These are phyloP conservation scores for Wallacemonas sp. DNA, from an alignment of 208 protist genomes.

Conservation along the genomic window DNA sequence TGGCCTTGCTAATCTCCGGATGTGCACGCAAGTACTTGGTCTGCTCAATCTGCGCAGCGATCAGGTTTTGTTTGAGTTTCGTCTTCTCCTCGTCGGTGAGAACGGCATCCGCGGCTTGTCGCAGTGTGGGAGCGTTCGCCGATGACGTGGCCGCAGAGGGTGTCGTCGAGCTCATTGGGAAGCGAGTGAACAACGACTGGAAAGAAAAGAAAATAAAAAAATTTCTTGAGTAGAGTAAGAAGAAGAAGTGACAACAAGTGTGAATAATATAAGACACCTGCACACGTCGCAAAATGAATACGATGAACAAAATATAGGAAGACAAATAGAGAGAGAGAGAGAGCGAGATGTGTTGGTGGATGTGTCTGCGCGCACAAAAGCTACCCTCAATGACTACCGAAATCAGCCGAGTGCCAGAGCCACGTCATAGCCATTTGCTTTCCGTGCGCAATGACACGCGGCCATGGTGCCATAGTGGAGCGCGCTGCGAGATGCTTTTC, in stretches of 20 bases:
- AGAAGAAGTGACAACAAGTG: constrained; percentile 1
- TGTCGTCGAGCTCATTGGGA: not conserved
- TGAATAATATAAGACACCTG: no score
- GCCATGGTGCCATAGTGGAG: no score
- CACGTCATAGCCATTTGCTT: no score
- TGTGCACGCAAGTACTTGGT: constrained; percentile 83
- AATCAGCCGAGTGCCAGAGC: no score
- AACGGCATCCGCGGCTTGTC: constrained; percentile 58
- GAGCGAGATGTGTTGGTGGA: no score
- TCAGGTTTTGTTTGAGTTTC: constrained; percentile 54
- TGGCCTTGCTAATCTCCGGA: constrained; percentile 67
- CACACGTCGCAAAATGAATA: no score
- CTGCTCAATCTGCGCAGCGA: constrained; percentile 68
- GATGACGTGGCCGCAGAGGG: not conserved
- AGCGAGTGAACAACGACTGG: not conserved
- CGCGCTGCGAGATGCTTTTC: not conserved
- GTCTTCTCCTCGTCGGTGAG: constrained; percentile 66
- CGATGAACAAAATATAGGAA: not conserved
- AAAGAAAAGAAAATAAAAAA: constrained; percentile 23
- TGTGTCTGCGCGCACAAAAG: no score
- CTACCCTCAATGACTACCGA: no score
- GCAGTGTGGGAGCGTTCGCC: constrained; percentile 40
- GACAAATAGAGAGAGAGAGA: no score
- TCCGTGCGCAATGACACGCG: no score
- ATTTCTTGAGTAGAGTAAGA: constrained; percentile 10